phyloP scores from a whole-genome alignment of 768 basidiomycete genomes.

The Lentinula sp. region DNA sequence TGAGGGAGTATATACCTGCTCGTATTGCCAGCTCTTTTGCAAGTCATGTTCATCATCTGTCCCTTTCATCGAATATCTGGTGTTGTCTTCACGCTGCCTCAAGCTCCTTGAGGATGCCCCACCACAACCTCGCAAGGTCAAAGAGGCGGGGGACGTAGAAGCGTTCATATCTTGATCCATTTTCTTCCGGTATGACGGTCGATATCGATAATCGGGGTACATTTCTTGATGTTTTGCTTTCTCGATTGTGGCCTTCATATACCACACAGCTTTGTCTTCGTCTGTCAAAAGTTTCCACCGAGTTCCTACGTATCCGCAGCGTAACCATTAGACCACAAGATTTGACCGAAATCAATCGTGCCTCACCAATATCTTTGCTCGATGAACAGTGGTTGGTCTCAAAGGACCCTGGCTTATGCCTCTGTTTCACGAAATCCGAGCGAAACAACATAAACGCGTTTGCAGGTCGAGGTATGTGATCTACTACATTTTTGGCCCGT shows the following conservation, averaged over 20 bases:
- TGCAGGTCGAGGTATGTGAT: slow-evolving; percentile 76
- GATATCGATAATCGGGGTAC: slow-evolving; percentile 63
- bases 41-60: background rate
- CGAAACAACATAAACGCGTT: slow-evolving; percentile 88
- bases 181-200: slow-evolving; percentile 44
- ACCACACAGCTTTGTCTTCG: slow-evolving; percentile 72
- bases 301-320: slow-evolving; percentile 40
- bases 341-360: slow-evolving; percentile 15
- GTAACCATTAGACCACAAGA: background rate
- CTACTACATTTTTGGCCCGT: slow-evolving; percentile 48
- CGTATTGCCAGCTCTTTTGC: background rate
- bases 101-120: no score
- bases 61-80: background rate
- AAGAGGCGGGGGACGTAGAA: background rate
- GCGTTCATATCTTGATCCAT: background rate
- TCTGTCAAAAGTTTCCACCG: slow-evolving; percentile 70
- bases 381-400: slow-evolving; percentile 72
- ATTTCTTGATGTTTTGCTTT: slow-evolving; percentile 64
- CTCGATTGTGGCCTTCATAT: slow-evolving; percentile 62
- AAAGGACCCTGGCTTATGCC: slow-evolving; percentile 71
- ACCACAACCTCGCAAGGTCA: background rate
- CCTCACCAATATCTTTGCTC: slow-evolving; percentile 61
- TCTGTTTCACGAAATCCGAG: slow-evolving; percentile 71
- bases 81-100: background rate
- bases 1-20: no score